These are phyloP conservation scores for Mediolabrus comicus DNA, from an alignment of 108 stramenopile genomes.

Conservation along the genomic window DNA sequence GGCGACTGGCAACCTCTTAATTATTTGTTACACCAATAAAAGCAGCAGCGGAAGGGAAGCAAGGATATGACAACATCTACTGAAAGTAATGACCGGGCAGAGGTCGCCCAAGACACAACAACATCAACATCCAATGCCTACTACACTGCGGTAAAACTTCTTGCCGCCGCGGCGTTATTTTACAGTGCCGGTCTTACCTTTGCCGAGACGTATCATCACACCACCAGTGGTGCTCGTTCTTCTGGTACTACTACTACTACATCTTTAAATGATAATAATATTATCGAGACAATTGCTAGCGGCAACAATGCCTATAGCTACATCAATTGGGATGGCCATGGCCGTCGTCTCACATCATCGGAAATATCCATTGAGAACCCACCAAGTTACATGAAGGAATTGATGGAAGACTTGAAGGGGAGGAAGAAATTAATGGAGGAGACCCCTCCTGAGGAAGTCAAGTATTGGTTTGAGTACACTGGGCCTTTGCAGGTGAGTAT, in stretches of 20 bases:
- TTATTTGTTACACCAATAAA: too few relatives aligned
- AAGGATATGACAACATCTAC: too few relatives aligned
- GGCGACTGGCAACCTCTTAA: too few relatives aligned
- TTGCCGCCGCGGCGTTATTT: slow-evolving; percentile 40
- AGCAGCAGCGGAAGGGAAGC: too few relatives aligned
- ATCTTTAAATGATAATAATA: neutral
- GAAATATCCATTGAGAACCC: slow-evolving; percentile 22
- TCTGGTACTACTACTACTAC: neutral
- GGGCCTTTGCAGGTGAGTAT: slow-evolving; percentile 81
- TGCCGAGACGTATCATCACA: slow-evolving; percentile 27
- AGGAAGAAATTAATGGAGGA: slow-evolving; percentile 83
- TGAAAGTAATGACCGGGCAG: neutral
- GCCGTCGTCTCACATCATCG: slow-evolving; percentile 14
- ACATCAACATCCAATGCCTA: neutral
- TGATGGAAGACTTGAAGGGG: slow-evolving; percentile 67
- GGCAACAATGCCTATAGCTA: slow-evolving; percentile 16
- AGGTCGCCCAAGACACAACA: slow-evolving; percentile 2
- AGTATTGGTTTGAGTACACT: slow-evolving; percentile 91
- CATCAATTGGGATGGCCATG: neutral
- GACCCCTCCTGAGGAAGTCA: slow-evolving; percentile 85
- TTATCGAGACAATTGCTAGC: slow-evolving; percentile 6
- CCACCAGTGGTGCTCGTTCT: neutral
- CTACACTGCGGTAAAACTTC: slow-evolving; percentile 26
- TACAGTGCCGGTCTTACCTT: slow-evolving; percentile 38
- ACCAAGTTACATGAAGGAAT: slow-evolving; percentile 70